Evolutionary conservation across 1,139 yeast species (phyloP), one percentile per base, ranked within the genome.

Genomic region (Groenewaldozyma sp.): DNA sequence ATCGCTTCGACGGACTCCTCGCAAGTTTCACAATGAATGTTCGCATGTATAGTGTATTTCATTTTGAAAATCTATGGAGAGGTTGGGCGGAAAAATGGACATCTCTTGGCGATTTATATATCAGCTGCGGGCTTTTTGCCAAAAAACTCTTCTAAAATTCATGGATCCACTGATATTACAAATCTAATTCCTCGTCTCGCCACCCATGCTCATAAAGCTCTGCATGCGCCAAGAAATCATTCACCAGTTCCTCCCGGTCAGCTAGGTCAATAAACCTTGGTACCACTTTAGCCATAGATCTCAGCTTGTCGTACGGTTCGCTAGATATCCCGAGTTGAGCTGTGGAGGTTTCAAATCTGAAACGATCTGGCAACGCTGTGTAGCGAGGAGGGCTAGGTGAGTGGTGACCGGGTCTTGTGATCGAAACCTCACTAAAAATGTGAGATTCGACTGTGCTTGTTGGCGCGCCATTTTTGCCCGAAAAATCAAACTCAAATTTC

Each of bases 241-340:
- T 82, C 20, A 77, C 62, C 43, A 81, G 52, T 42, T 81, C 88
- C 28, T 73, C 78, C 44, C 82, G 70, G 37, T 78, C 88, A n/a
- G 73, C 69, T 45, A 49, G 48, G n/a, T 59, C 65, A 44, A 67
- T 65, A 27, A 64, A 60, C 35, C 66, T 64, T 0, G 67, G 55
- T 1, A 79, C 70, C 27, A 67, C 54, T 10, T 66, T 62, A 7
- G 65, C 63, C 71, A 77, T 77, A 2, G 63, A 61, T 44, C 66
- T 64, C 39, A 81, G 62, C 10, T 67, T 62, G 9, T 61, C 53
- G 36, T 71, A 63, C n/a, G 77, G 59, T 2, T 64, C 58, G 19
- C 71, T 64, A 14, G 76, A 68, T 2, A 70, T 62, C n/a, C 67
- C 65, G 44, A 79, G 58, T 9, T 68, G 62, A 1, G 66, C 53